Conservation (phyloP, 1,284 basidiomycete species). For the Cronartium quercuum region DNA sequence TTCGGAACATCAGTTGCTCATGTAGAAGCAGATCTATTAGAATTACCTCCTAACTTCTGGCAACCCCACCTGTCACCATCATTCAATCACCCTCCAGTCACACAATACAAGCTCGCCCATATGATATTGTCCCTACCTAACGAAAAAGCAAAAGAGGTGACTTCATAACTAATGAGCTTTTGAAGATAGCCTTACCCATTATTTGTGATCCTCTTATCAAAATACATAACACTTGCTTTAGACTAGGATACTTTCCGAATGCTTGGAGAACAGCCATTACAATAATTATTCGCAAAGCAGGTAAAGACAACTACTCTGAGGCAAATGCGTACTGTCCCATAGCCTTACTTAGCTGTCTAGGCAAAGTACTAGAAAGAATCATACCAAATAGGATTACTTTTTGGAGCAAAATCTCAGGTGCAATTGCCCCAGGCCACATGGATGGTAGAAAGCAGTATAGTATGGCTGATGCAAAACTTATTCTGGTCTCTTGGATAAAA, state of each 20-base stretch:
- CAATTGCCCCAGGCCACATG: not conserved
- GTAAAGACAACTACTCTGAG: slow-evolving; percentile 1
- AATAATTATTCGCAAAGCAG: not conserved
- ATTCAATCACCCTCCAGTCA: too few relatives aligned
- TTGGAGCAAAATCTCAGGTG: not conserved
- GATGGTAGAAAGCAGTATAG: not conserved
- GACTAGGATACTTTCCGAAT: not conserved
- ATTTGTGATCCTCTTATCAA: too few relatives aligned
- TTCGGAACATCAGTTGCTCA: too few relatives aligned
- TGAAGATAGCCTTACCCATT: too few relatives aligned
- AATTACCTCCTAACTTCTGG: too few relatives aligned
- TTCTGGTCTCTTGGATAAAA: slow-evolving; percentile 1
- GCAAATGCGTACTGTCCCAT: not conserved
- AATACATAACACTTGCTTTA: not conserved
- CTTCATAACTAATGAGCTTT: too few relatives aligned
- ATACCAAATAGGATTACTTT: not conserved
- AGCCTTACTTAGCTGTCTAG: not conserved
- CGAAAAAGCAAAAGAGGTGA: too few relatives aligned
- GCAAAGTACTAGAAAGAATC: slow-evolving; percentile 1
- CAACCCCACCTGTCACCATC: too few relatives aligned
- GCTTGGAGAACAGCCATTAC: not conserved
- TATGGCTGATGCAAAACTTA: not conserved
- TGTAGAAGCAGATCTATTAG: too few relatives aligned
- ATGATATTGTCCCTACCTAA: too few relatives aligned
- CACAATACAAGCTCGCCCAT: too few relatives aligned